phyloP scores from a whole-genome alignment of 371 early-diverging fungal species.

The Mortierella sp. region DNA sequence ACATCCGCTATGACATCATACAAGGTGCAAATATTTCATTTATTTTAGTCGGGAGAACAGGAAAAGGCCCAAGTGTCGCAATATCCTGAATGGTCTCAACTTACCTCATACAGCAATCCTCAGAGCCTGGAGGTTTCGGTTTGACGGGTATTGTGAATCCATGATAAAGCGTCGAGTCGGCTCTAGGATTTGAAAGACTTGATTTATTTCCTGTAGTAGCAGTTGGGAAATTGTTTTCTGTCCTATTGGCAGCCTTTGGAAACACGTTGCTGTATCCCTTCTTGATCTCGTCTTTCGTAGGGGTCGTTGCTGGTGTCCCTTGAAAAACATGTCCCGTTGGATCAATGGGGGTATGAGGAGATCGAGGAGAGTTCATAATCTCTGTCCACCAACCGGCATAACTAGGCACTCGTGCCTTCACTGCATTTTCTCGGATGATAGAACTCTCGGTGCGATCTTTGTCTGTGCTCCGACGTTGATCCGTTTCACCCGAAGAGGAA shows the following conservation, averaged over 20 bases:
- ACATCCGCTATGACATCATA: constrained; percentile 36
- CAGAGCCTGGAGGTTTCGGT: constrained; percentile 51
- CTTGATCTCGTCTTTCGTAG: constrained; percentile 10
- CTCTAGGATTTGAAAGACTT: constrained; percentile 15
- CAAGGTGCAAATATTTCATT: neutral
- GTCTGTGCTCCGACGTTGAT: neutral
- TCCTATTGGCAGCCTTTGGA: neutral
- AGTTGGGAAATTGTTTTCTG: constrained; percentile 33
- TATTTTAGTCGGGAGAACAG: neutral
- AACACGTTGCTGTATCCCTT: constrained; percentile 32
- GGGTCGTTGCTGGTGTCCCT: constrained; percentile 12
- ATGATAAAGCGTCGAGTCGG: constrained; percentile 25
- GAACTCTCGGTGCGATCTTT: constrained; percentile 1
- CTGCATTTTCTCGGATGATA: constrained; percentile 13
- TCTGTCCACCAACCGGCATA: constrained; percentile 56
- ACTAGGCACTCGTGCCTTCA: constrained; percentile 29
- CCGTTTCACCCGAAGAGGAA: neutral
- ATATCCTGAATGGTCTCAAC: neutral
- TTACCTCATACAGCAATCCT: constrained; percentile 57
- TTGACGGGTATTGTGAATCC: constrained; percentile 47
- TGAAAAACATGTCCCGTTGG: constrained; percentile 41
- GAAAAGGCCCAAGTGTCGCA: neutral
- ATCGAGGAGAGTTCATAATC: constrained; percentile 28
- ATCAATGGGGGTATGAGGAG: constrained; percentile 32
- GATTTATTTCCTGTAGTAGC: constrained; percentile 20